A percentile compares a stretch with the other conserved stretches of the same genome.
Evolutionary conservation across 371 early-diverging fungal species (phyloP).

Genomic region (Syncephalastrum monosporum): DNA sequence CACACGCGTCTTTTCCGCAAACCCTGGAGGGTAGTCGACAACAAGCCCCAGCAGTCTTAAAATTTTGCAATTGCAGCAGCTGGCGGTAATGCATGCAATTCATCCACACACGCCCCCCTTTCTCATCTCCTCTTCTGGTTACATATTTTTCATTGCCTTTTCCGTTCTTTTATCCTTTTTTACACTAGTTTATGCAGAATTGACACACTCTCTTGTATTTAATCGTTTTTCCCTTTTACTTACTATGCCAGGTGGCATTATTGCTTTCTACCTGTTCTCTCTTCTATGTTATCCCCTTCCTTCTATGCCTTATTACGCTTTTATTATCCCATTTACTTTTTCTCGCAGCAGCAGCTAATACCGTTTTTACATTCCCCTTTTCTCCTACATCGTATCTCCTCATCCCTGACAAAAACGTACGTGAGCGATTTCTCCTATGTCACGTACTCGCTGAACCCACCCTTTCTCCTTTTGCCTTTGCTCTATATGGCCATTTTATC

Average conservation of each 20-base stretch:
- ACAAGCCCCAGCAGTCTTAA: constrained; percentile 8
- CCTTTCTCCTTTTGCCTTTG: constrained; percentile 6
- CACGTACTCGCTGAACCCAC: constrained; percentile 1
- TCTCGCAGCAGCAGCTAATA: constrained; percentile 6
- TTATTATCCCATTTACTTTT: neutral
- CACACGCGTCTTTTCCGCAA: constrained; percentile 27
- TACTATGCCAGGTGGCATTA: constrained; percentile 17
- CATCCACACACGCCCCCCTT: constrained; percentile 1
- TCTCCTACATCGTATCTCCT: constrained; percentile 1
- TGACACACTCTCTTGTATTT: constrained; percentile 13
- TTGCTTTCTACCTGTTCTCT: constrained; percentile 1
- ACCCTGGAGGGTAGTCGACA: constrained; percentile 35
- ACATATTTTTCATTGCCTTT: constrained; percentile 21
- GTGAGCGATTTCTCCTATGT: constrained; percentile 9
- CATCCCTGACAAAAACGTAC: constrained; percentile 1
- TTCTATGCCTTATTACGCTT: constrained; percentile 9
- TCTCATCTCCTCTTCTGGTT: constrained; percentile 8
- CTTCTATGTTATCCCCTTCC: neutral
- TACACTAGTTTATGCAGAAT: constrained; percentile 20
- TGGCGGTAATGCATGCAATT: neutral
- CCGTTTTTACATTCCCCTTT: neutral
- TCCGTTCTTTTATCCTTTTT: constrained; percentile 22
- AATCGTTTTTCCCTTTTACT: constrained; percentile 1
- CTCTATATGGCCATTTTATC: constrained; percentile 14
- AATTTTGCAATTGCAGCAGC: neutral